A percentile compares a stretch with the other conserved stretches of the same genome.
Evolutionary conservation across 2,329 filamentous ascomycete species (phyloP).

Genomic region (Fusarium denticulatum): DNA sequence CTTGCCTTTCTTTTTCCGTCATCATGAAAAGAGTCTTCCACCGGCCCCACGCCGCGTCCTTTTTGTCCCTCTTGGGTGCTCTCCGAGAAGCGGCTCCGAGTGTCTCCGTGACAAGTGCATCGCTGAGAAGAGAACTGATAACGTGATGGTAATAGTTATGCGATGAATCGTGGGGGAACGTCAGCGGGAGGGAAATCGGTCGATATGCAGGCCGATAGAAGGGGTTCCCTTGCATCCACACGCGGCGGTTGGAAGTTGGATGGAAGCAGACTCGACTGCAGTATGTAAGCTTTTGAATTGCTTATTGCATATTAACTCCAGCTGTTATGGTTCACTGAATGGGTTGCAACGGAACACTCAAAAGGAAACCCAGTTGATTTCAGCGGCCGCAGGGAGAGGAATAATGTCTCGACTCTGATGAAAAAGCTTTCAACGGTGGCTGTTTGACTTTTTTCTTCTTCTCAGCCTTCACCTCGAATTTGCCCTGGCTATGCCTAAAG

Average conservation of each 20-base stretch:
- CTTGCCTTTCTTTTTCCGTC: conserved; percentile 3
- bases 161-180: conserved; percentile 29
- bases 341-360: conserved; percentile 6
- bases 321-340: conserved; percentile 10
- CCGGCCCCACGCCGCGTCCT: conserved; percentile 36
- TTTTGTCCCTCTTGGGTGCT: conserved; percentile 13
- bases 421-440: conserved; percentile 5
- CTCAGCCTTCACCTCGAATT: background rate
- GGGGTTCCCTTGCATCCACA: conserved; percentile 7
- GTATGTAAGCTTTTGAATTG: background rate
- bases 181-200: conserved; percentile 15
- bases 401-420: conserved; percentile 8
- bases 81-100: conserved; percentile 33
- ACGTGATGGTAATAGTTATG: conserved; percentile 23
- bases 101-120: conserved; percentile 32
- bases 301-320: conserved; percentile 10
- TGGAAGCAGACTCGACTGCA: conserved; percentile 8
- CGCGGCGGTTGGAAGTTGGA: background rate
- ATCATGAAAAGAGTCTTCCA: conserved; percentile 12
- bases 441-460: conserved; percentile 9
- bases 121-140: background rate
- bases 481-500: conserved; percentile 21
- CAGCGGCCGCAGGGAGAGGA: background rate
- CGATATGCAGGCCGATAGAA: conserved; percentile 15
- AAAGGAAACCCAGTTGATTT: background rate